These are phyloP conservation scores for Sporisorium iseilematis-ciliati DNA, from an alignment of 1,284 basidiomycete genomes.

Conservation along the genomic window DNA sequence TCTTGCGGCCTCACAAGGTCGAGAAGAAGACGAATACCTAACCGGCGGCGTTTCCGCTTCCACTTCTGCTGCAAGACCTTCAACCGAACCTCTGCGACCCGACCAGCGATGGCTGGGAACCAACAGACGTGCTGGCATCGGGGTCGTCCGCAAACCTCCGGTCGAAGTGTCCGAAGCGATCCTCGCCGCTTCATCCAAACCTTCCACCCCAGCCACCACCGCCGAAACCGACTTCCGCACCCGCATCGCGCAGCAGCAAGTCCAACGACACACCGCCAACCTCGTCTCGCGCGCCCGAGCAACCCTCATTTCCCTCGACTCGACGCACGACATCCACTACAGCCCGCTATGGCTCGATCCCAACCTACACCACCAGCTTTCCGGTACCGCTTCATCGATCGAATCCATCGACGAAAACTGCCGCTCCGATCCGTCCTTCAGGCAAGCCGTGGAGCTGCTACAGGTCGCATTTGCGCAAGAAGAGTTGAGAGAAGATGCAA, in stretches of 20 bases:
- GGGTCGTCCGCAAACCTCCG: constrained; percentile 23
- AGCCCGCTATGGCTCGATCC: constrained; percentile 57
- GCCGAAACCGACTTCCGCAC: constrained; percentile 31
- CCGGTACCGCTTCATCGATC: constrained; percentile 20
- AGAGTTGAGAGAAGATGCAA: constrained; percentile 18
- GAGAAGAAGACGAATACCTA: constrained; percentile 42
- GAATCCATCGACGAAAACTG: constrained; percentile 29
- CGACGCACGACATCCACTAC: constrained; percentile 19
- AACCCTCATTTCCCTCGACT: constrained; percentile 45
- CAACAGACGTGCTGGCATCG: constrained; percentile 34
- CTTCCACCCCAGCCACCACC: neutral
- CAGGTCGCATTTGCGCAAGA: constrained; percentile 24
- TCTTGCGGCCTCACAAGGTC: constrained; percentile 5
- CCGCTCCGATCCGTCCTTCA: constrained; percentile 23
- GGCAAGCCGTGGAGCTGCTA: constrained; percentile 28
- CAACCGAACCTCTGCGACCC: constrained; percentile 34
- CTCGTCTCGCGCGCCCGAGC: constrained; percentile 43
- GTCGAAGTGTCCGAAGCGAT: constrained; percentile 13
- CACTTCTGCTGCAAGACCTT: neutral
- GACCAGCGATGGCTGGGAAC: constrained; percentile 53
- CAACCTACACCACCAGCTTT: constrained; percentile 13
- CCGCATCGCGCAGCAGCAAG: constrained; percentile 24
- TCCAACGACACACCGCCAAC: constrained; percentile 27
- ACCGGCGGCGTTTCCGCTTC: constrained; percentile 16
- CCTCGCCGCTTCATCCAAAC: neutral